These are phyloP conservation scores for Pleurotus eryngii DNA, from an alignment of 768 basidiomycete species.

Conservation along the genomic window DNA sequence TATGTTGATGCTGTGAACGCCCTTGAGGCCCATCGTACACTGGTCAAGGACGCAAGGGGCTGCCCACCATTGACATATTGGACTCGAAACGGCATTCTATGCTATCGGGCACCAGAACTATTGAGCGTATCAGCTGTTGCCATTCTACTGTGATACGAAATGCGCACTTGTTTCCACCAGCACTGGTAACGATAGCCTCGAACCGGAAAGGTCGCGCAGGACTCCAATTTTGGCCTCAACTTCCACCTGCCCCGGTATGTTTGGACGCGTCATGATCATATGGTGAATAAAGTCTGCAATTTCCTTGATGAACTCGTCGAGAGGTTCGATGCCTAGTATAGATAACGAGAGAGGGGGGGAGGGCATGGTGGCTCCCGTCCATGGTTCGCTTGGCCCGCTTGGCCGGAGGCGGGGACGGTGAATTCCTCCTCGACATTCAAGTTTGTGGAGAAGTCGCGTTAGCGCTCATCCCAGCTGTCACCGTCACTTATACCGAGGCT, in stretches of 20 bases:
- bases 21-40: slow-evolving; percentile 9
- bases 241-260: slow-evolving; percentile 62
- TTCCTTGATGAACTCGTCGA: slow-evolving; percentile 91
- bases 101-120: slow-evolving; percentile 67
- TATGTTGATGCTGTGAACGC: slow-evolving; percentile 69
- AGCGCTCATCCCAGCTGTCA: no score
- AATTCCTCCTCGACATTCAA: slow-evolving; percentile 5
- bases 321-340: slow-evolving; percentile 84
- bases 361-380: slow-evolving; percentile 19
- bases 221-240: slow-evolving; percentile 90
- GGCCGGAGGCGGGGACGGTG: slow-evolving; percentile 22
- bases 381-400: slow-evolving; percentile 22
- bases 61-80: slow-evolving; percentile 84
- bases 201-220: slow-evolving; percentile 54
- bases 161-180: slow-evolving; percentile 81
- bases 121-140: slow-evolving; percentile 1
- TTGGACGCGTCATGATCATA: slow-evolving; percentile 56
- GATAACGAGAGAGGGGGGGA: slow-evolving; percentile 71
- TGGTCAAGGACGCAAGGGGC: slow-evolving; percentile 1
- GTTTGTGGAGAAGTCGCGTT: neutral
- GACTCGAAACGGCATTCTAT: slow-evolving; percentile 79
- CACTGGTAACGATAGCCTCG: slow-evolving; percentile 67
- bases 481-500: neutral
- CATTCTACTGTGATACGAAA: slow-evolving; percentile 5
- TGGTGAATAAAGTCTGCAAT: slow-evolving; percentile 87